Base-by-base conservation (phyloP, 2,329 filamentous ascomycete species). In the Pestalotiopsis sp. region DNA sequence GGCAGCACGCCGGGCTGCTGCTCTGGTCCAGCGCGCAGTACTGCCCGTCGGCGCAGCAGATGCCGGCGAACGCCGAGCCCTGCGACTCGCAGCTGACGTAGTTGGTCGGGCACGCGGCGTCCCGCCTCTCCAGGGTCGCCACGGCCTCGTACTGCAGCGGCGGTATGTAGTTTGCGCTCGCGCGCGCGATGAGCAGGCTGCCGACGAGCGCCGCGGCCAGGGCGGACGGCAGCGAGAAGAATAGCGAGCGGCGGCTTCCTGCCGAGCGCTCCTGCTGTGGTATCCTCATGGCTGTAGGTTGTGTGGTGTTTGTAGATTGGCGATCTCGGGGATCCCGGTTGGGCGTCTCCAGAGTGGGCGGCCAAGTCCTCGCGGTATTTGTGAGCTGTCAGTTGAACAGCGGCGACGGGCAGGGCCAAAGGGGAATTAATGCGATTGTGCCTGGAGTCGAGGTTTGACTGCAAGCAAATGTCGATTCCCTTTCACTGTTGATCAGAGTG, bases 1-100 rank as follows among this genome's bases (percentile, higher is more conserved):
- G 86, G 75, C 87, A 89, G 75, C 87, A 89, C 2, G 87, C 87
- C 7, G 87, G 84, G 64, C 80, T 78, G 70, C 82, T 82, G 60
- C 81, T 81, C 20, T 78, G 80, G 72, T 88, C 87, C 4, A 87
- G 76, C 3, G 82, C 80, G 74, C 87, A 89, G 23, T 77, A 74
- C 71, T 88, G 85, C 38, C 84, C 85, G 69, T 80, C 82, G 61
- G 83, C 78, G 74, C 87, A 89, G 75, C 87, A 89, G 27, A 87
- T 78, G 68, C 81, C 82, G 57, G 73, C 77, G 73, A 88, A 88
- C 57, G 75, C 79, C 25, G 79, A 71, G 9, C 86, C 86, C 64
- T 84, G 78, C 70, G 81, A 74, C 23, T 85, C 82, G 75, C 86
- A 89, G 68, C 82, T 84, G 74, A 82, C 86, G 69, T 83, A 87